Conservation (phyloP, 306 rosid species). For the Potentilla sterilis region DNA sequence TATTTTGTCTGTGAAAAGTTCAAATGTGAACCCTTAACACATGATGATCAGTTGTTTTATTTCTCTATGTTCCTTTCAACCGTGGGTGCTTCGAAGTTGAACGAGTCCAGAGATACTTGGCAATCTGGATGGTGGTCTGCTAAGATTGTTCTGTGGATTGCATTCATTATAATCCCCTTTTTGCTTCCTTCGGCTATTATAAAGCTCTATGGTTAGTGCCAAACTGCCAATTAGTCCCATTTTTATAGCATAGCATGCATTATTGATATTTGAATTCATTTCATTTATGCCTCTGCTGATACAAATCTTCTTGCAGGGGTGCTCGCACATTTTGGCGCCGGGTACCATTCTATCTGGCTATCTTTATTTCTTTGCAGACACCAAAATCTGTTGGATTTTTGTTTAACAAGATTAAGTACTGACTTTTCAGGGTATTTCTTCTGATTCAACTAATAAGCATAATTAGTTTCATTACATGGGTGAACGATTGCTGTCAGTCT, state of each 20-base stretch:
- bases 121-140: slow-evolving; percentile 99
- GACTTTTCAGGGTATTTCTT: slow-evolving; percentile 83
- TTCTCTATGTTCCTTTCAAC: slow-evolving; percentile 84
- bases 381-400: slow-evolving; percentile 9
- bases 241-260: slow-evolving; percentile 8
- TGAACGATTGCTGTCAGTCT: slow-evolving; percentile 59
- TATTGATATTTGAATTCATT: not conserved
- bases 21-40: slow-evolving; percentile 55
- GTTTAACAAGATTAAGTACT: slow-evolving; percentile 17
- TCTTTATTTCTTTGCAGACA: slow-evolving; percentile 1
- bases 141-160: slow-evolving; percentile 60
- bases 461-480: slow-evolving; percentile 86
- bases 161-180: slow-evolving; percentile 61
- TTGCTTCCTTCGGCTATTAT: slow-evolving; percentile 70
- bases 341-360: slow-evolving; percentile 47
- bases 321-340: slow-evolving; percentile 92
- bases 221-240: slow-evolving; percentile 30
- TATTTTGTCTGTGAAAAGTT: not conserved
- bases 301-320: slow-evolving; percentile 48
- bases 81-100: slow-evolving; percentile 64
- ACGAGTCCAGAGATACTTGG: slow-evolving; percentile 62
- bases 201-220: slow-evolving; percentile 75
- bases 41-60: slow-evolving; percentile 54
- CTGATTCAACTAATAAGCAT: slow-evolving; percentile 87
- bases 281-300: slow-evolving; percentile 26